Conservation (phyloP, 2,329 filamentous ascomycete species). For the Arthroderma sp. region DNA sequence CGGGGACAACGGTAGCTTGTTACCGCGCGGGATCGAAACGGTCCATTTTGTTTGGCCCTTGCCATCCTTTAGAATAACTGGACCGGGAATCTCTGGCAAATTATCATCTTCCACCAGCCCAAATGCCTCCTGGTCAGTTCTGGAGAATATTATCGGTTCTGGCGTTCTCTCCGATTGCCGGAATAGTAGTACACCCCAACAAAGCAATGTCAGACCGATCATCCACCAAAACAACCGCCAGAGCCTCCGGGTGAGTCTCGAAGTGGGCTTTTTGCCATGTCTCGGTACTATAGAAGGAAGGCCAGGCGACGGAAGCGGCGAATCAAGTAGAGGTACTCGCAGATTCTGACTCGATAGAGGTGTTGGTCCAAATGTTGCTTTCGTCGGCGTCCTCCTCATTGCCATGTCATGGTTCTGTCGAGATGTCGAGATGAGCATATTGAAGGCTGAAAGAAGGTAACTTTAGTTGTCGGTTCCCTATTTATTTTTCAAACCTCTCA, state of each 20-base stretch:
- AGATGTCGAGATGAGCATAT: constrained; percentile 23
- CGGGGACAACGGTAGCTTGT: constrained; percentile 53
- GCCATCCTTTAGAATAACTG: constrained; percentile 54
- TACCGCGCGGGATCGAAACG: constrained; percentile 57
- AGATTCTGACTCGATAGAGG: constrained; percentile 41
- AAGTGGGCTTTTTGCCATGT: constrained; percentile 47
- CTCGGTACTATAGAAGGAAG: constrained; percentile 55
- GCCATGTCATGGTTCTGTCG: constrained; percentile 17
- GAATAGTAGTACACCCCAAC: neutral
- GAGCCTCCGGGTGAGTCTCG: constrained; percentile 45
- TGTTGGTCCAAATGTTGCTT: constrained; percentile 9
- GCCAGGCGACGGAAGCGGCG: constrained; percentile 56
- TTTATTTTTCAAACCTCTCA: no score
- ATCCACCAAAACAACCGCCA: constrained; percentile 45
- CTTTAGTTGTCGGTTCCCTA: no score
- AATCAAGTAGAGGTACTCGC: constrained; percentile 51
- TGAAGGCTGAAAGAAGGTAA: neutral
- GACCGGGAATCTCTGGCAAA: constrained; percentile 59
- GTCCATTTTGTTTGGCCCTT: constrained; percentile 61
- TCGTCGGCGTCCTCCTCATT: constrained; percentile 13
- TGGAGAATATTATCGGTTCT: neutral
- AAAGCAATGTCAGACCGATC: constrained; percentile 20
- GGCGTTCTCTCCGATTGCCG: neutral
- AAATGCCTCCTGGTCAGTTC: constrained; percentile 20
- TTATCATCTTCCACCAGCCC: constrained; percentile 42